Conservation (phyloP, 306 rosid genomes). For the Medicago truncatula region MtrunA17r5.0-ANR NC_053045.1:29802501-29803000, state of each 20-base stretch:
- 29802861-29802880: background rate
- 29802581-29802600: conserved; percentile 14
- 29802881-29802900: background rate
- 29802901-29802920: background rate
- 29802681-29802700: background rate
- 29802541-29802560: no score
- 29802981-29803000: conserved; percentile 1
- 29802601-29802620: background rate
- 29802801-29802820: conserved; percentile 2
- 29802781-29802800: background rate
- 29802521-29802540: no score
- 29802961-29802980: background rate
- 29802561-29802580: no score
- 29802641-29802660: conserved; percentile 10
- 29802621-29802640: conserved; percentile 7
- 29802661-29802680: background rate
- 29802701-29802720: conserved; percentile 17
- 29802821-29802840: background rate
- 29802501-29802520: no score
- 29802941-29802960: background rate
- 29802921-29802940: background rate
- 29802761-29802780: background rate
- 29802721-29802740: background rate
- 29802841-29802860: background rate
- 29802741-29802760: background rate